Base-by-base conservation (phyloP, 495 filamentous ascomycete genomes). In the Xylaria intraflava region DNA sequence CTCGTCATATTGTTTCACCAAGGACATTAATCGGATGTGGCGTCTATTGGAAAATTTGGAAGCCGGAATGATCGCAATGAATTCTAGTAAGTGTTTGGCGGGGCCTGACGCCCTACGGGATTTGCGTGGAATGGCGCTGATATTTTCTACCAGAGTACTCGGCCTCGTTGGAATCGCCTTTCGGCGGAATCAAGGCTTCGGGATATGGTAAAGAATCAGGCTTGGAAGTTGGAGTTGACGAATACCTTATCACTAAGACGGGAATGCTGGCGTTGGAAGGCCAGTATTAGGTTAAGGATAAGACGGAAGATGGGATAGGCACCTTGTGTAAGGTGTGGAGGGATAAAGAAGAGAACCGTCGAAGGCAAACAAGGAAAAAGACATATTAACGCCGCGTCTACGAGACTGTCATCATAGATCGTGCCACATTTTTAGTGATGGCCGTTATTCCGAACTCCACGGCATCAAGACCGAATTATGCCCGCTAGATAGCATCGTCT, bases 171-270 rank as follows among this genome's bases (percentile, higher is more conserved):
- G 83, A 87, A 62, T 76, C 77, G 10, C 84, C 84, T 0, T 87
- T 87, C 62, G 84, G 84, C 14, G 84, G 77, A 0, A 82, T 85
- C 51, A 87, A 87, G 69, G 82, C 85, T 63, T 80, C 76, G 7
- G 84, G 84, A 0, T 85, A 85, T 61, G 84, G 84, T 9, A 87
- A 87, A 68, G 84, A 86, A 64, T 80, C 76, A 27, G 83, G 84
- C n/a, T 83, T 80, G 65, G 83, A 84, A 46, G 79, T 83, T 31
- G 83, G 82, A 3, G 74, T 85, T 16, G 67, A 75, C 19, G 83
- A 85, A 62, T 87, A 83, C 54, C 59, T 85, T 67, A 73, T 86
- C 24, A 83, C 82, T 4, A 87, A 87, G 69, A 85, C 83, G 2
- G 82, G 78, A 11, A 83, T 79, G 0, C 58, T 85, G 56, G 78